Evolutionary conservation across 2,329 filamentous ascomycete genomes (phyloP).

Genomic region (Cladosporium oxysporum): DNA sequence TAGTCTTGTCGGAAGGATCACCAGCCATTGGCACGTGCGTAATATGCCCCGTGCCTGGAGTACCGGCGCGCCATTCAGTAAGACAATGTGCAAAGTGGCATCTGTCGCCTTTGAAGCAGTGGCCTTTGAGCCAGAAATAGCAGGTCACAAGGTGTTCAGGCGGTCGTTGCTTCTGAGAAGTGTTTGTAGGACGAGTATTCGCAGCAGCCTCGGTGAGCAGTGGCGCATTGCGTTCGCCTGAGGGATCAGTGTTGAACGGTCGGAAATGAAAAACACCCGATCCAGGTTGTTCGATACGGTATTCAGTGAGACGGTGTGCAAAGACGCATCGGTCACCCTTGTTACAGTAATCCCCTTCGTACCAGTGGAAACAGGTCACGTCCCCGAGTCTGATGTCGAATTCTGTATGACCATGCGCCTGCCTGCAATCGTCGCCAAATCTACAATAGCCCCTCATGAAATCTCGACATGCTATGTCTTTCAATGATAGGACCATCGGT

Average conservation of each 20-base stretch:
- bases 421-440: background rate
- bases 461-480: constrained; percentile 4
- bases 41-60: background rate
- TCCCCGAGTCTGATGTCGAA: background rate
- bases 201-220: background rate
- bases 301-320: background rate
- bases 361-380: background rate
- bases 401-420: background rate
- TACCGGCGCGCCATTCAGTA: background rate
- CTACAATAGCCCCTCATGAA: background rate
- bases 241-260: background rate
- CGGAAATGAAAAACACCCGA: background rate
- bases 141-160: background rate
- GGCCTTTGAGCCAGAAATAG: background rate
- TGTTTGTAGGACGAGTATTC: background rate
- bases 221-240: background rate
- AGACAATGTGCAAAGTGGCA: background rate
- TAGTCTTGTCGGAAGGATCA: background rate
- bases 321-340: background rate
- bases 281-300: background rate
- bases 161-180: background rate
- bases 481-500: background rate
- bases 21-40: background rate
- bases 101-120: background rate
- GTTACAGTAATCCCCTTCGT: background rate